phyloP scores from a whole-genome alignment of 2,329 filamentous ascomycete genomes.

The Aspergillus felis region DNA sequence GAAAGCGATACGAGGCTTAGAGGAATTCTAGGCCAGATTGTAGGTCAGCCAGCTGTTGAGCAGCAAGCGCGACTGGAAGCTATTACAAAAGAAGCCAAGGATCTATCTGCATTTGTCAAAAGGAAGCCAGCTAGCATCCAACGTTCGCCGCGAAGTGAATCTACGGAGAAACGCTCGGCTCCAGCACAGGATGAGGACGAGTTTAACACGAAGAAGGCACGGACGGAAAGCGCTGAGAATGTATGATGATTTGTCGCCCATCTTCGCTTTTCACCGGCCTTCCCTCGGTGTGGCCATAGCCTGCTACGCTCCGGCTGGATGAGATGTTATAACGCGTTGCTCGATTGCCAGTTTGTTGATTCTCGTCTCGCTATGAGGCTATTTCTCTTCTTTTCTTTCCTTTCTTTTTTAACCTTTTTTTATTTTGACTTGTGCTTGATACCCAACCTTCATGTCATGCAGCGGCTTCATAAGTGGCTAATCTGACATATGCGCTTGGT shows the following conservation, averaged over 20 bases:
- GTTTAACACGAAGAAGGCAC: slow-evolving; percentile 22
- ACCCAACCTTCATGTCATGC: background rate
- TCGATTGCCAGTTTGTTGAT: background rate
- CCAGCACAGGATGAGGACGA: slow-evolving; percentile 18
- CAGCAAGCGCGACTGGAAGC: slow-evolving; percentile 53
- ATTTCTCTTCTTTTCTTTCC: too few species aligned
- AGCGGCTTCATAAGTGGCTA: too few species aligned
- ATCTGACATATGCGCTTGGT: too few species aligned
- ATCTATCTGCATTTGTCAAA: slow-evolving; percentile 57
- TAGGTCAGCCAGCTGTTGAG: slow-evolving; percentile 52
- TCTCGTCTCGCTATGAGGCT: background rate
- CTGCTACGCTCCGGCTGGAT: background rate
- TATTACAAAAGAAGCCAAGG: slow-evolving; percentile 54
- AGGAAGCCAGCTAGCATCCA: slow-evolving; percentile 42
- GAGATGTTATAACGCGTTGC: background rate
- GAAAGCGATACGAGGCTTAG: slow-evolving; percentile 44
- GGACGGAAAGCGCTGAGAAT: slow-evolving; percentile 12
- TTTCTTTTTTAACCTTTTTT: too few species aligned
- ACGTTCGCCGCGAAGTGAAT: slow-evolving; percentile 8
- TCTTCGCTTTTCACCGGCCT: background rate
- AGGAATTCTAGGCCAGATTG: slow-evolving; percentile 56
- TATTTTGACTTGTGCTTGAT: background rate
- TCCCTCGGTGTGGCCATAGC: background rate
- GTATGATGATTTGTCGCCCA: background rate
- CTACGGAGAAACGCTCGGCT: slow-evolving; percentile 27